Evolutionary conservation across 2,329 filamentous ascomycete genomes (phyloP).

Genomic region (Bipolaris sorokiniana): DNA sequence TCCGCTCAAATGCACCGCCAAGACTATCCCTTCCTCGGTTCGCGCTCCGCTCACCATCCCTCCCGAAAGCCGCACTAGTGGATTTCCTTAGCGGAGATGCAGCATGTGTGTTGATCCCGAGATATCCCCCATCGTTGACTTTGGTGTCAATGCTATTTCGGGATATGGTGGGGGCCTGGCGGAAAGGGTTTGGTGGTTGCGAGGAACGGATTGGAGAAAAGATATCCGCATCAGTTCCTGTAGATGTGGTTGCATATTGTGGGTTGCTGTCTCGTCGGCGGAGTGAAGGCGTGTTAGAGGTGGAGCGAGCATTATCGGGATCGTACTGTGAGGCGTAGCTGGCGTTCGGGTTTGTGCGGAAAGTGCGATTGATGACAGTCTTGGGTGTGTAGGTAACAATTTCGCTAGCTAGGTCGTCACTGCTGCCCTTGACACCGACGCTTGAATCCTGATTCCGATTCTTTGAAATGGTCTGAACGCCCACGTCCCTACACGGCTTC

Average conservation of each 20-base stretch:
- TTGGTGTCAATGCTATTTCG: constrained; percentile 47
- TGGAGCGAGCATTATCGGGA: constrained; percentile 59
- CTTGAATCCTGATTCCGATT: constrained; percentile 44
- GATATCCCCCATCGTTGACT: constrained; percentile 69
- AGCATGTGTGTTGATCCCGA: constrained; percentile 80
- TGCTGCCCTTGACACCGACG: constrained; percentile 49
- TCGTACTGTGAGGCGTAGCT: constrained; percentile 77
- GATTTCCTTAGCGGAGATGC: constrained; percentile 85
- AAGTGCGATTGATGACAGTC: constrained; percentile 70
- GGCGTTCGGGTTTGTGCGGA: constrained; percentile 81
- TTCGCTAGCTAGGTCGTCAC: constrained; percentile 54
- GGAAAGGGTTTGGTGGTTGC: constrained; percentile 55
- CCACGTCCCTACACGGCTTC: constrained; percentile 76
- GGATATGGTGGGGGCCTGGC: constrained; percentile 59
- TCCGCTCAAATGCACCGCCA: constrained; percentile 33
- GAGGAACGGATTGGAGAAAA: constrained; percentile 56
- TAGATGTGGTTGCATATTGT: constrained; percentile 49
- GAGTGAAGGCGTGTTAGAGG: constrained; percentile 35
- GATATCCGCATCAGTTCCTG: constrained; percentile 44
- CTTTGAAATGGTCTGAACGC: constrained; percentile 70
- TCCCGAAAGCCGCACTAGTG: constrained; percentile 62
- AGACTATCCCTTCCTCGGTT: constrained; percentile 25
- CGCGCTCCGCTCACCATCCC: constrained; percentile 34
- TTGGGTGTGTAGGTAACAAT: constrained; percentile 69
- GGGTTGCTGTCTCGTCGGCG: constrained; percentile 33